A percentile compares a stretch with the other conserved stretches of the same genome.
phyloP scores from a whole-genome alignment of 116 monocot genomes.

The Dioscorea cayenensis region DNA sequence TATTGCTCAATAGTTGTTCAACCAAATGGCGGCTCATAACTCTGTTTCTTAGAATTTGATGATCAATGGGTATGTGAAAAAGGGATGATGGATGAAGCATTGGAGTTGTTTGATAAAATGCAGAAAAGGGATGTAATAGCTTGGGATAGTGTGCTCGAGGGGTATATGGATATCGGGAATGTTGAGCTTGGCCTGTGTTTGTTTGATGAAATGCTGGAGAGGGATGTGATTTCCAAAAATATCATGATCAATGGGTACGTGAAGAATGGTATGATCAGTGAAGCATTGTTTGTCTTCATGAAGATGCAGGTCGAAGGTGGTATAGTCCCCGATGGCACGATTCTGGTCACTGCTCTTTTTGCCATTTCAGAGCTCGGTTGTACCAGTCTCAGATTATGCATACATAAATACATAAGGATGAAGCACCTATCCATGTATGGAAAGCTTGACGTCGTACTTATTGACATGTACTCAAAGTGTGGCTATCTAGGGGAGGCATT shows the following conservation, averaged over 20 bases:
- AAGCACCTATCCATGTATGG: conserved; percentile 27
- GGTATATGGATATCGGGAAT: conserved; percentile 32
- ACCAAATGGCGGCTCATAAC: conserved; percentile 28
- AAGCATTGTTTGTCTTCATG: conserved; percentile 38
- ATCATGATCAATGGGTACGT: conserved; percentile 48
- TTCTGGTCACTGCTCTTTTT: conserved; percentile 32
- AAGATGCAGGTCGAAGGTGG: conserved; percentile 20
- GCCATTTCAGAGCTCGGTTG: conserved; percentile 42
- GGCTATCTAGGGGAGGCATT: conserved; percentile 43
- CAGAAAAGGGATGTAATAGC: conserved; percentile 41
- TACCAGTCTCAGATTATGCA: conserved; percentile 19
- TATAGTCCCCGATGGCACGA: conserved; percentile 30
- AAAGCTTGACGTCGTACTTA: not conserved
- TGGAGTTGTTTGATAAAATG: conserved; percentile 35
- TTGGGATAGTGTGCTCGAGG: conserved; percentile 36
- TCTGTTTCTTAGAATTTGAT: conserved; percentile 49
- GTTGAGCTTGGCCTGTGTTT: conserved; percentile 14
- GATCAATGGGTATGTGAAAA: conserved; percentile 42
- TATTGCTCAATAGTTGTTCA: conserved; percentile 28
- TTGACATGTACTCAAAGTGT: conserved; percentile 70
- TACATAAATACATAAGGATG: conserved; percentile 34
- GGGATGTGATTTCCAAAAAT: conserved; percentile 51
- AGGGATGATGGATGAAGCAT: conserved; percentile 24
- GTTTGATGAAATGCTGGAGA: conserved; percentile 42
- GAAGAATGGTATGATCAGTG: conserved; percentile 32